Percentiles rank a stretch among this genome's conserved stretches.
Conservation (phyloP, 495 filamentous ascomycete genomes). For the Thozetella sp. region DNA sequence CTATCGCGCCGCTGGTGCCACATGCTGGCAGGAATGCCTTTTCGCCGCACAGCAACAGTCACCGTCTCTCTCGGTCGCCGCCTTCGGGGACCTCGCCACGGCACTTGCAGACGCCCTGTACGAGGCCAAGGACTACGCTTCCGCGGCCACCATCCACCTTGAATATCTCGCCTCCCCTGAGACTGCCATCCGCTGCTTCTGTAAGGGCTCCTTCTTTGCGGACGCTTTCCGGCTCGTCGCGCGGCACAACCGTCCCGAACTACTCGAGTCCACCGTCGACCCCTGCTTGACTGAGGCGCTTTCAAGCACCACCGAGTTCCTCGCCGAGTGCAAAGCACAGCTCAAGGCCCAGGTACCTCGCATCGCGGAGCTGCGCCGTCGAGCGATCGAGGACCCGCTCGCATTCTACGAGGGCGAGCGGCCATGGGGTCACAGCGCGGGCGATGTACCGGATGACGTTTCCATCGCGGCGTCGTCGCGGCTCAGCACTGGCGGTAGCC, state of each 20-base stretch:
- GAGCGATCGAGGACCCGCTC: constrained; percentile 80
- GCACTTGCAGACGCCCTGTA: constrained; percentile 70
- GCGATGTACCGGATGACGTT: constrained; percentile 86
- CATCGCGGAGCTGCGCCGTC: constrained; percentile 75
- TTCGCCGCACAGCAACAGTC: constrained; percentile 67
- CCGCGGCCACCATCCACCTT: constrained; percentile 77
- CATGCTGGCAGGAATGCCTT: constrained; percentile 86
- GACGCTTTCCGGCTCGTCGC: constrained; percentile 75
- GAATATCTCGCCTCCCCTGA: constrained; percentile 77
- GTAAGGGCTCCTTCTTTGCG: constrained; percentile 81
- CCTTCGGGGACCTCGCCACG: constrained; percentile 64
- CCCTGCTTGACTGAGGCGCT: constrained; percentile 75
- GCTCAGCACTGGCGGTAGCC: constrained; percentile 71
- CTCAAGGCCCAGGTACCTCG: constrained; percentile 82
- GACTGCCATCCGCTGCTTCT: constrained; percentile 68
- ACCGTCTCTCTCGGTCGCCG: constrained; percentile 55
- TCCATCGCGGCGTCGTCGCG: constrained; percentile 85
- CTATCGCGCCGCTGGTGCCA: constrained; percentile 73
- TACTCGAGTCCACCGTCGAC: constrained; percentile 64
- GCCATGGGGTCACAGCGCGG: constrained; percentile 25
- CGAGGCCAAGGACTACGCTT: constrained; percentile 79
- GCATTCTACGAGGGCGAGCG: constrained; percentile 75
- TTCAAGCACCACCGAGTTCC: constrained; percentile 78
- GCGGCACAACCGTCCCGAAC: constrained; percentile 38
- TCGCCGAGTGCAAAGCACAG: constrained; percentile 89